A percentile compares a stretch with the other conserved stretches of the same genome.
phyloP scores from a whole-genome alignment of 139 green algal genomes.

The Diplosphaera chodatii region DNA sequence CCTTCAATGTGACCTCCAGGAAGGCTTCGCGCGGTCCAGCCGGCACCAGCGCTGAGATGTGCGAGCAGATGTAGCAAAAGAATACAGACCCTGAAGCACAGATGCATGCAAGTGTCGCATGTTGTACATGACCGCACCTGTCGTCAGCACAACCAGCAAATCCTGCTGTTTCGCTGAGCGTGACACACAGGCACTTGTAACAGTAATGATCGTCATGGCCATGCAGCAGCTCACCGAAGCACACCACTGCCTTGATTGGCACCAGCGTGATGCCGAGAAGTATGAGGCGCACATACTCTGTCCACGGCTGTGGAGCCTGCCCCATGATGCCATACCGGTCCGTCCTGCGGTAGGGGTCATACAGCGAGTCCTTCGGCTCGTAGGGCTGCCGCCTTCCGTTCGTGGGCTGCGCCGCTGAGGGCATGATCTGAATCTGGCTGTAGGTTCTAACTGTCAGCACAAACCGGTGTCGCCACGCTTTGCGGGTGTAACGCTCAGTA shows the following conservation, averaged over 20 bases:
- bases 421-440: background rate
- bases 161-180: too few relatives aligned
- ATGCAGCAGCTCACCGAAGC: background rate
- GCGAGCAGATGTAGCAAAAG: slow-evolving; percentile 39
- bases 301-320: background rate
- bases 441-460: too few relatives aligned
- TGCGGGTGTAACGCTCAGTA: too few relatives aligned
- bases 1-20: slow-evolving; percentile 7
- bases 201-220: too few relatives aligned
- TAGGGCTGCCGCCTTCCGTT: background rate
- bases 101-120: too few relatives aligned
- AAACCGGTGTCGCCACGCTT: too few relatives aligned
- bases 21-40: slow-evolving; percentile 2
- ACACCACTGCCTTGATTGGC: slow-evolving; percentile 38
- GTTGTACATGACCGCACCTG: too few relatives aligned
- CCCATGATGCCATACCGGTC: slow-evolving; percentile 44
- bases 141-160: too few relatives aligned
- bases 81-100: slow-evolving; percentile 12
- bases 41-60: slow-evolving; percentile 22
- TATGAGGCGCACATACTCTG: slow-evolving; percentile 19
- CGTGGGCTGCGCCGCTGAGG: background rate
- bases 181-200: too few relatives aligned
- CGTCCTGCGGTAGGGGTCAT: slow-evolving; percentile 30
- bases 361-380: background rate
- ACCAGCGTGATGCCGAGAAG: slow-evolving; percentile 39